Evolutionary conservation across 192 early-diverging fungal genomes (phyloP).

Genomic region (Coemansia sp.): DNA sequence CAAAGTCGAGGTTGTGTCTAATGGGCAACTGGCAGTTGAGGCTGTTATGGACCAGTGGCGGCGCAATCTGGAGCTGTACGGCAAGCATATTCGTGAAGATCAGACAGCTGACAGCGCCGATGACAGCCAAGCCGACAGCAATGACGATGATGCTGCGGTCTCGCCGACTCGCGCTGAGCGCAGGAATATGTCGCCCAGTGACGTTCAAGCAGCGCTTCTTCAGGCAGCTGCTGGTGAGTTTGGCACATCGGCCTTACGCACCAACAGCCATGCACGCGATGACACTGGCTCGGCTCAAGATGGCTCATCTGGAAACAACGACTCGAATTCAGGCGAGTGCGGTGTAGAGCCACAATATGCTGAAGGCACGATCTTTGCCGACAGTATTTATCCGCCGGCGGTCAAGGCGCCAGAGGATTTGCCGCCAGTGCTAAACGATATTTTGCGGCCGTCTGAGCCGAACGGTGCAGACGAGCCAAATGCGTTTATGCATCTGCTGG

Average conservation of each 20-base stretch:
- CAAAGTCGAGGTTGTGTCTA: constrained; percentile 72
- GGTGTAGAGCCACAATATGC: constrained; percentile 11
- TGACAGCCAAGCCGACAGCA: neutral
- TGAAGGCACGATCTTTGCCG: constrained; percentile 49
- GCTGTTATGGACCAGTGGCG: constrained; percentile 58
- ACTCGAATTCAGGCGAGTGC: neutral
- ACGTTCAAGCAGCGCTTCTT: neutral
- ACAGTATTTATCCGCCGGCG: constrained; percentile 48
- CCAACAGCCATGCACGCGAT: neutral
- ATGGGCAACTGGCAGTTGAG: constrained; percentile 80
- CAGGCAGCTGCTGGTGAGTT: neutral
- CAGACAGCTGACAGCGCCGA: neutral
- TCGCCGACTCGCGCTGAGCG: neutral
- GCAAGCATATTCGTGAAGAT: constrained; percentile 18
- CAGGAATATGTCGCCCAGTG: neutral
- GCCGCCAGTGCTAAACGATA: constrained; percentile 35
- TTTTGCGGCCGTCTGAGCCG: constrained; percentile 19
- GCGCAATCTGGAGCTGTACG: constrained; percentile 35
- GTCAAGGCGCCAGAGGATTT: constrained; percentile 40
- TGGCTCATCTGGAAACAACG: neutral
- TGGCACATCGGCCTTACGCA: neutral
- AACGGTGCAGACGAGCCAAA: constrained; percentile 2
- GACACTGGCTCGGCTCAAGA: neutral
- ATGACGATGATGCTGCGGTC: neutral
- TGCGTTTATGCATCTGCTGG: constrained; percentile 9